Conservation (phyloP, 371 early-diverging fungal species). For the Paraphysoderma sedebokerense region DNA sequence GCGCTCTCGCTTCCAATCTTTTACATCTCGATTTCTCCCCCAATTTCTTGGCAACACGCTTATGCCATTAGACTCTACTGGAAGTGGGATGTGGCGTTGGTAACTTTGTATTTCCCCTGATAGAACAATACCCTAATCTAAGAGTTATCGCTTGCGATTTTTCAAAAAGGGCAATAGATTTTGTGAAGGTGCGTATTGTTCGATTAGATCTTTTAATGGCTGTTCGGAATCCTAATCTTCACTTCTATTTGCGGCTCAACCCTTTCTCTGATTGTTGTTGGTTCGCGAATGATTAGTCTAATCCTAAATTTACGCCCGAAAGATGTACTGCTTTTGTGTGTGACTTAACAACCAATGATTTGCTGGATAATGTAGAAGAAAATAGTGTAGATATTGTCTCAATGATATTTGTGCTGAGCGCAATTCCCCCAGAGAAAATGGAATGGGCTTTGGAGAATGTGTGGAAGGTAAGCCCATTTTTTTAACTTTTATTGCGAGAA, state of each 20-base stretch:
- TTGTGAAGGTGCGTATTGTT: constrained; percentile 34
- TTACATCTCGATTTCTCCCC: background rate
- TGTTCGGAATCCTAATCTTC: background rate
- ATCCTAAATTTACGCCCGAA: constrained; percentile 32
- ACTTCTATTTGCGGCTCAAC: background rate
- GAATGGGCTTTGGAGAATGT: constrained; percentile 44
- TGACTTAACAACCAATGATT: constrained; percentile 48
- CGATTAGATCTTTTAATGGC: background rate
- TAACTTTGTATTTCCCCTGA: constrained; percentile 81
- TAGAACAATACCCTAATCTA: constrained; percentile 51
- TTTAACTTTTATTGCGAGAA: too few species aligned
- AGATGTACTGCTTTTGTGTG: constrained; percentile 68
- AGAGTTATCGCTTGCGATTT: constrained; percentile 72
- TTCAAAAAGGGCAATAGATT: constrained; percentile 53
- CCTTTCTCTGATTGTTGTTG: too few species aligned
- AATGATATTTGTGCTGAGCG: constrained; percentile 65
- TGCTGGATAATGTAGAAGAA: constrained; percentile 40
- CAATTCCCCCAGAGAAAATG: constrained; percentile 68
- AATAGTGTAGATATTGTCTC: constrained; percentile 57
- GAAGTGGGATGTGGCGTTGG: constrained; percentile 95
- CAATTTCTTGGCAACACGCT: too few species aligned
- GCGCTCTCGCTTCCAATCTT: too few species aligned
- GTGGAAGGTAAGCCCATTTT: constrained; percentile 19
- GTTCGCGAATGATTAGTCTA: constrained; percentile 18
- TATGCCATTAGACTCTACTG: constrained; percentile 12